These are phyloP conservation scores for Chaetomium olivaceum DNA, from an alignment of 2,329 filamentous ascomycete species.

Conservation along the genomic window DNA sequence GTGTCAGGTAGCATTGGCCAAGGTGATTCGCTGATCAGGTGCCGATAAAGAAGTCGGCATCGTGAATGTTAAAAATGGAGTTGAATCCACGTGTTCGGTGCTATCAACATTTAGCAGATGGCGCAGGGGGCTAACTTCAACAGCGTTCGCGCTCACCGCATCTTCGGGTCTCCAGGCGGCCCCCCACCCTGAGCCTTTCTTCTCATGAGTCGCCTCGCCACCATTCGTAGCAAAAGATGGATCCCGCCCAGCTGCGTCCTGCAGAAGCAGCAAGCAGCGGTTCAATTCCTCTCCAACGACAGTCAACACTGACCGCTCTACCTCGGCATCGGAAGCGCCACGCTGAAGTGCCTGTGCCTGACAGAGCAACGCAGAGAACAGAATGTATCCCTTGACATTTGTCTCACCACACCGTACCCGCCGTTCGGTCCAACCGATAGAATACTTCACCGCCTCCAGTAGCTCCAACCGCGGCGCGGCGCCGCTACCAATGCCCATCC, in stretches of 20 bases:
- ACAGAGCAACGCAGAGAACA: conserved; percentile 42
- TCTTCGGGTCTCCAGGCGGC: conserved; percentile 37
- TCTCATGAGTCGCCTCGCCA: conserved; percentile 17
- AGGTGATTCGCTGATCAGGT: conserved; percentile 5
- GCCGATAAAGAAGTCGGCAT: conserved; percentile 29
- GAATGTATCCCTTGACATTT: conserved; percentile 55
- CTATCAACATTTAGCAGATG: conserved; percentile 9
- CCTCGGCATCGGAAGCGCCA: conserved; percentile 33
- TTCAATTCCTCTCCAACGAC: conserved; percentile 33
- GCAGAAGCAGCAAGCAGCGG: conserved; percentile 39
- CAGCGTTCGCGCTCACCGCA: conserved; percentile 36
- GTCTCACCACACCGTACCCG: conserved; percentile 53
- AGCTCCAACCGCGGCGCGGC: conserved; percentile 45
- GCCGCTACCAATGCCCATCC: conserved; percentile 31
- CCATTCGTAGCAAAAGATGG: conserved; percentile 16
- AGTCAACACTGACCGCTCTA: conserved; percentile 38
- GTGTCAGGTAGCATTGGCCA: neutral
- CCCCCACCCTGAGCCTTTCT: conserved; percentile 16
- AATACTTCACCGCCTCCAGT: conserved; percentile 46
- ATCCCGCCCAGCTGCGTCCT: conserved; percentile 37
- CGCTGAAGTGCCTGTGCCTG: conserved; percentile 41
- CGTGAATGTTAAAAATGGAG: conserved; percentile 32
- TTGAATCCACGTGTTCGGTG: conserved; percentile 21
- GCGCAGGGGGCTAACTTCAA: neutral
- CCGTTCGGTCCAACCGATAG: conserved; percentile 43